Percentiles rank a stretch among this genome's conserved stretches.
Conservation (phyloP, 106 monocot species). For the Alisma plantagoaquatica region DNA sequence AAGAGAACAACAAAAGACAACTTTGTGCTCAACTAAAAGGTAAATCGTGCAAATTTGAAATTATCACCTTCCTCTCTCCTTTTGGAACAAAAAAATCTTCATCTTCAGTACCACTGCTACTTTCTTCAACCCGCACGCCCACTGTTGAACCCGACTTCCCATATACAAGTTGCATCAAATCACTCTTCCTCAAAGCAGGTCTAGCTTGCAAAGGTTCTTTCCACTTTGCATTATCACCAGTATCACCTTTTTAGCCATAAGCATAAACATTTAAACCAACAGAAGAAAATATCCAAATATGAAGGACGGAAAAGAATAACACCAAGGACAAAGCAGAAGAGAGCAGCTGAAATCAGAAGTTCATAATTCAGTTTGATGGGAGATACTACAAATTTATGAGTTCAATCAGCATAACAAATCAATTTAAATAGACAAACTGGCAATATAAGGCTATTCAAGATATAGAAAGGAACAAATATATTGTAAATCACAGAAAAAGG, state of each 20-base stretch:
- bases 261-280: too few species aligned
- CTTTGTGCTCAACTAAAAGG: too few species aligned
- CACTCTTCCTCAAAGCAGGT: conserved; percentile 37
- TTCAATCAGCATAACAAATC: too few species aligned
- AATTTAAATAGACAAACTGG: too few species aligned
- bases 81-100: conserved; percentile 81
- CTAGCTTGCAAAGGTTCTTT: conserved; percentile 65
- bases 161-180: conserved; percentile 91
- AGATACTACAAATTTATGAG: too few species aligned
- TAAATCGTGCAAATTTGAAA: too few species aligned
- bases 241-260: conserved; percentile 31
- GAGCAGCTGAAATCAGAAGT: conserved; percentile 16
- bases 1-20: background rate
- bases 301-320: background rate
- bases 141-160: conserved; percentile 24
- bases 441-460: too few species aligned
- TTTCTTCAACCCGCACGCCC: conserved; percentile 8
- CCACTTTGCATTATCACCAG: conserved; percentile 66
- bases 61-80: conserved; percentile 61
- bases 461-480: too few species aligned
- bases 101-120: conserved; percentile 55
- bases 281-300: background rate
- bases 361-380: too few species aligned
- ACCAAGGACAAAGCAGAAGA: background rate
- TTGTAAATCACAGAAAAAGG: too few species aligned